phyloP scores from a whole-genome alignment of 352 stramenopile genomes.

The Phytophthora macrochlamydospora region DNA sequence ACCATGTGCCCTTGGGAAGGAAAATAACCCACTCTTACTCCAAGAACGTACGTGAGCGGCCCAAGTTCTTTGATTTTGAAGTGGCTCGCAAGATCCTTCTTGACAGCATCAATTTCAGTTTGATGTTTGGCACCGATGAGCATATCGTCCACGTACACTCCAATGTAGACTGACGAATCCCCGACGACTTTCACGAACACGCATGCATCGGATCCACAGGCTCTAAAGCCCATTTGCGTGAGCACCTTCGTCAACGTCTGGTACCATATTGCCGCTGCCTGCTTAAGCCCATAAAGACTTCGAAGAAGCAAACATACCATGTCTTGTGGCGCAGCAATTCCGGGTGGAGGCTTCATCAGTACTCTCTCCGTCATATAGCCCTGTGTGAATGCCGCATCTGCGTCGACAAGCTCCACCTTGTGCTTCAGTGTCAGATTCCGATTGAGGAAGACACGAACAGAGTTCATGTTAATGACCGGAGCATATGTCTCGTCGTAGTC shows the following conservation, averaged over 20 bases:
- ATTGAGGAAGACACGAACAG: constrained; percentile 20
- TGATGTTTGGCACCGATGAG: constrained; percentile 5
- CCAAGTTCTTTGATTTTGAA: constrained; percentile 2
- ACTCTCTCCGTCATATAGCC: constrained; percentile 27
- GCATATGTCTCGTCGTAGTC: constrained; percentile 30
- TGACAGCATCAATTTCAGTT: not conserved
- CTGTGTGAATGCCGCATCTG: constrained; percentile 38
- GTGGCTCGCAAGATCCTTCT: not conserved
- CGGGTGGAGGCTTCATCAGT: constrained; percentile 19
- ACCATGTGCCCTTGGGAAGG: not conserved
- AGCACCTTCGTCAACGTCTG: constrained; percentile 16
- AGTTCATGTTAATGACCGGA: constrained; percentile 20
- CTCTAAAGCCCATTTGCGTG: constrained; percentile 1
- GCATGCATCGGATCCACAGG: constrained; percentile 1
- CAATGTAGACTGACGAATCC: not conserved
- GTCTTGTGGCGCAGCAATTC: constrained; percentile 2
- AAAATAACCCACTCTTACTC: not conserved
- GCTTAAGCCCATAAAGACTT: constrained; percentile 39
- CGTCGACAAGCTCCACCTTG: constrained; percentile 22
- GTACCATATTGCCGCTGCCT: constrained; percentile 35
- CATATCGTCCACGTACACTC: constrained; percentile 19
- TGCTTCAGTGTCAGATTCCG: constrained; percentile 4
- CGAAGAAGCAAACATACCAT: constrained; percentile 28
- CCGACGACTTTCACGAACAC: constrained; percentile 1
- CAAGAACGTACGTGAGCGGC: not conserved